Base-by-base conservation (phyloP, 1,284 basidiomycete genomes). In the Heliocybe sulcata region DNA sequence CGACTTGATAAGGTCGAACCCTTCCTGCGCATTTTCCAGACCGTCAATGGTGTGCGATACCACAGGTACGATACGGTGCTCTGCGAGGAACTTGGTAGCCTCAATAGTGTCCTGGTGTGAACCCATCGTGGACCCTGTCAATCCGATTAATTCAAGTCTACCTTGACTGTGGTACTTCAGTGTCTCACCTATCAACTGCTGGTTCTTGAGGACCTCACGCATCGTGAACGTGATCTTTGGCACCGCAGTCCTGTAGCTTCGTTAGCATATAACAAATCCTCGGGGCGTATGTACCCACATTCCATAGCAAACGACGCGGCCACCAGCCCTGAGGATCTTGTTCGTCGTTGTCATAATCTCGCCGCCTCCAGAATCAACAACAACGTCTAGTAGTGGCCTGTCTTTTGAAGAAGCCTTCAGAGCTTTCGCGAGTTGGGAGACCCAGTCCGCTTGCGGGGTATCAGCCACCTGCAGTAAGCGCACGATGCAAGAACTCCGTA, bases 301-400 rank as follows among this genome's bases (percentile, higher is more conserved):
- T 59, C 88, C 87, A 64, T 86, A 90, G 62, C 83, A 81, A 25
- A 90, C 85, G n/a, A 92, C 76, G 53, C 72, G 75, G 1, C 88
- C 92, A 3, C 91, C 90, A 35, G 71, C 67, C 59, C 81, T 86
- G n/a, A 94, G 73, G 2, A 84, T 65, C 53, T 75, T 80, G 8
- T 76, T 70, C 1, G 81, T 74, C 60, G 80, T 77, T n/a, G 65
- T 71, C 65, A 85, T 75, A 59, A 94, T 85, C 55, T 90, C 82
- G 1, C 88, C 91, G 3, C 92, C 92, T 1, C 80, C 89, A 4
- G 87, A 86, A 66, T 94, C 92, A 61, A 94, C 80, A 11, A 94
- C 83, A n/a, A 79, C 75, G 62, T 88, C 85, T 29, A 94, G 72
- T 49, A 69, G 66, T 0, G 69, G 56, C 14, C 57, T 58, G 27